phyloP scores from a whole-genome alignment of 768 basidiomycete species.

The Cystobasidium ongulense region DNA sequence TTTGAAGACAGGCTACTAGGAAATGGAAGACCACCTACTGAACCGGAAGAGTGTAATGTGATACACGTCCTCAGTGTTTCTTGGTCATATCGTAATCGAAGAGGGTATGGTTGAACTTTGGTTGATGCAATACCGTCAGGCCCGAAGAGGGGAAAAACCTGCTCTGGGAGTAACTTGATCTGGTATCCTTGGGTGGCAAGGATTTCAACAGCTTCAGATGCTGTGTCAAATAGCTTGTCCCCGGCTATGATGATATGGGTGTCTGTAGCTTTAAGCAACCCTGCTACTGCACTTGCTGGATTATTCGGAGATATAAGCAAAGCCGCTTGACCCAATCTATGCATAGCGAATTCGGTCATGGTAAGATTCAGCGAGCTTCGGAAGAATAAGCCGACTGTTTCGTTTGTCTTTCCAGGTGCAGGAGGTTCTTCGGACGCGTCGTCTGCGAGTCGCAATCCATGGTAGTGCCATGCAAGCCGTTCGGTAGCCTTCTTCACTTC shows the following conservation, averaged over 20 bases:
- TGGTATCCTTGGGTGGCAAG: background rate
- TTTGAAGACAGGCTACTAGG: background rate
- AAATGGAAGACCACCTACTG: background rate
- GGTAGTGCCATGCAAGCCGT: background rate
- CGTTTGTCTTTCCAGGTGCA: background rate
- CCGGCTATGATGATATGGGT: background rate
- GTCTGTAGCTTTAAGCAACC: constrained; percentile 1
- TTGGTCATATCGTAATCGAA: background rate
- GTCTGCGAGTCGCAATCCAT: background rate
- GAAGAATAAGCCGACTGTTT: background rate
- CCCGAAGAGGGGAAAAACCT: background rate
- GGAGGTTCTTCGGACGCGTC: background rate
- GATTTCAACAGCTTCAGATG: background rate
- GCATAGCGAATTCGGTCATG: background rate
- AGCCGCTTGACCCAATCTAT: background rate
- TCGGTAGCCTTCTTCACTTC: background rate
- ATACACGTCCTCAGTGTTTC: background rate
- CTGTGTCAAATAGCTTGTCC: background rate
- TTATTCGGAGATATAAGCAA: background rate
- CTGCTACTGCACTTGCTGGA: constrained; percentile 1
- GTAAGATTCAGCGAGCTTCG: background rate
- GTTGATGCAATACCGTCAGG: background rate
- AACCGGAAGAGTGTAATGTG: background rate
- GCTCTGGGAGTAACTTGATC: background rate
- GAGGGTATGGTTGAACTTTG: background rate